Base-by-base conservation (phyloP, 2,329 filamentous ascomycete species). In the Lachnellula suecica region DNA sequence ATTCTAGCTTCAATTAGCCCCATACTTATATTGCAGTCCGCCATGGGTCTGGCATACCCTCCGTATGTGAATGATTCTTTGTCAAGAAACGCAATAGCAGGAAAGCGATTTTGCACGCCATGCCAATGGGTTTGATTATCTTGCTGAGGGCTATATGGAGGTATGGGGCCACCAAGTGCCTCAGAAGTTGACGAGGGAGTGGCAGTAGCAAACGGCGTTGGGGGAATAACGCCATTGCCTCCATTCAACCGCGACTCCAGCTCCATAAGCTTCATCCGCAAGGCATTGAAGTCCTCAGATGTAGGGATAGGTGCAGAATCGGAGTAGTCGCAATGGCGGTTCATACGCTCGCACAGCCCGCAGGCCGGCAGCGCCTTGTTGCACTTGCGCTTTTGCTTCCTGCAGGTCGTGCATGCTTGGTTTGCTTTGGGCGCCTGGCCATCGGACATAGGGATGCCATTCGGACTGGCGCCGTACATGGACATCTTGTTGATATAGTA, bases 331-430 rank as follows among this genome's bases (percentile, higher is more conserved):
- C 73, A 76, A 20, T 55, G 52, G 11, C 73, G 67, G 29, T 66
- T 65, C 68, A 75, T 72, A 10, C 74, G 68, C 19, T 59, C 59
- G 62, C 78, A 81, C 4, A 79, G 68, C 2, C 69, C 65, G 61
- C 78, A 81, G 15, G 66, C 61, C 13, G 78, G 78, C 1, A 80
- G 58, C 4, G 58, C 60, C 64, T 80, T 81, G 69, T 77, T 73
- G 61, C 78, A 81, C 68, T 72, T 76, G 40, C 78, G 69, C 66
- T 81, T 81, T 62, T 79, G 73, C 55, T 71, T 73, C 31, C 71
- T 66, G 60, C 74, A 78, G 25, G 72, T 66, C 40, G 68, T 56
- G 58, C 74, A 77, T 51, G 74, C 74, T 63, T 74, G 72, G 15
- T 64, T 56, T 17, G 74, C 71, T 49, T 65, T 69, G 22, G 46